Base-by-base conservation (phyloP, 768 basidiomycete genomes). In the Cyclocybe aegerita region DNA sequence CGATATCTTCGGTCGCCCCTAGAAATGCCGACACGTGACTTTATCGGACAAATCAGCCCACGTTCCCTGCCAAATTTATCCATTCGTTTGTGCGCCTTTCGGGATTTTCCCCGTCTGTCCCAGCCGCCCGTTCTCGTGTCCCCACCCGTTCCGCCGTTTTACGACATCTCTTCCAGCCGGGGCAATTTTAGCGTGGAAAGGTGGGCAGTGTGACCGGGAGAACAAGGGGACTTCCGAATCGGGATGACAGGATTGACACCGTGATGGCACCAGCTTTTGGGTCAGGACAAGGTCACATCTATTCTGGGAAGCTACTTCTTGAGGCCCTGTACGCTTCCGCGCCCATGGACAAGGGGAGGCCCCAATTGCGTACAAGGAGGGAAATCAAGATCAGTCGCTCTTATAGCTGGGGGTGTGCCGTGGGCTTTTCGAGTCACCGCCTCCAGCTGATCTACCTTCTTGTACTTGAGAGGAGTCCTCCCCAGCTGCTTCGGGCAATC, bases 281-380 rank as follows among this genome's bases (percentile, higher is more conserved):
- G 38, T n/a, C n/a, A 41, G 42, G 44, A 60, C 58, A 62, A 58
- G 57, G 48, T 41, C 49, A 53, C 34, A 42, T 41, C 58, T 52
- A 34, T 29, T 49, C 58, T 40, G n/a, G 54, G 51, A 42, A 51
- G 29, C 53, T 35, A 9, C 15, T 9, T 62, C 54, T 39, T 38
- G 49, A 50, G 32, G 43, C 35, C 45, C n/a, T 56, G 23, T 33
- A 53, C 48, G 47, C 37, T 16, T 48, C 48, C 38, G 55, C 56
- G 58, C 14, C 58, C 60, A 46, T 59, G 62, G 41, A 75, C 68
- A 76, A 78, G 67, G 79, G 75, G 62, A 78, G 45, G 44, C 73
- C 68, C 55, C 73, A 71, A 74, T 65, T 52, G 69, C 60, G 62
- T 66, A 70, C 67, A 70, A 69, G 65, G 59, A 65, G 55, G 63